Evolutionary conservation across 306 rosid species (phyloP), one percentile per base, ranked within the genome.

Genomic region (Purshia tridentata): DNA sequence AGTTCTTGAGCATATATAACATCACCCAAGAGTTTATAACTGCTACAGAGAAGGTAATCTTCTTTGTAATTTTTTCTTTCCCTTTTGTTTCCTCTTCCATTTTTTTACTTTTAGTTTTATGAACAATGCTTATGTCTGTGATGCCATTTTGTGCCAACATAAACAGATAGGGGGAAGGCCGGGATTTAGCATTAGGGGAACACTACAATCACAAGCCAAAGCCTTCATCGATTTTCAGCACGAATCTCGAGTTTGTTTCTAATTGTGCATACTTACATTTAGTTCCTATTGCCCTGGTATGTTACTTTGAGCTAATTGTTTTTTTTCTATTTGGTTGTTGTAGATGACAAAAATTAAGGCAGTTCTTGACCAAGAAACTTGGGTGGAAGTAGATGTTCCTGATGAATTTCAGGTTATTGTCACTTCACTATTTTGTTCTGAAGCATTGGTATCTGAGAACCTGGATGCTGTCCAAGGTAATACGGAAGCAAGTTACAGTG

Each of bases 321-420:
- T 57, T 63, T 72, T 76, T 78, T 35, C 42, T 19, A 62, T 70
- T 76, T 78, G 82, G 70, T 29, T 68, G 47, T 58, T 81, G 52
- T 72, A 95, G 99, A 83, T 92, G 99, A 63, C 98, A 79, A 95
- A 95, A 84, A 88, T 95, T 42, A 95, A 80, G 86, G 99, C 98
- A 14, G 93, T 95, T 74, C 99, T 95, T 78, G 98, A 95, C 84
- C 98, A 91, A 78, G 99, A 95, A 82, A 95, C 99, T 0, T 95
- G 99, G 99, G 97, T 91, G 83, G 99, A 95, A 87, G 89, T 91
- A 63, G 99, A 95, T 68, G 95, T 95, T 75, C 98, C 99, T 78
- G 97, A 95, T 67, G 99, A 95, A 83, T 95, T 95, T 87, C 99
- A 95, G 88, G 81, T 86, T 75, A 90, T 95, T 54, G 65, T 90